Base-by-base conservation (phyloP, 345 rosid genomes). In the Psidium guajava region DNA sequence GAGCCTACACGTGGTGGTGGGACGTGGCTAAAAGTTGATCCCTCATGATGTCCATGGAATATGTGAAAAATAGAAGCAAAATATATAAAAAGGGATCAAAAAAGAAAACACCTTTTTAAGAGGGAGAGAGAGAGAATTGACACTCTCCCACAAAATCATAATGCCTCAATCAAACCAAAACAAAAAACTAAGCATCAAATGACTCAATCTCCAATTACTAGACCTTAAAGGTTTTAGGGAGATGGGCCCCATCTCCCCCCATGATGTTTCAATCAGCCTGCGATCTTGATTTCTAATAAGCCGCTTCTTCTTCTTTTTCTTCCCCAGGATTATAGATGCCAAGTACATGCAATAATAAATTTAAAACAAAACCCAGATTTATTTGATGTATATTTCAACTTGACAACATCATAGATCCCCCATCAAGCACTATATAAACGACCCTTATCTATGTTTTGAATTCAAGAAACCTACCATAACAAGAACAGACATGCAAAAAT, bases 1-100 rank as follows among this genome's bases (percentile, higher is more conserved):
- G 69, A 85, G 82, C 86, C 80, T 85, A 52, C 82, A 83, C 54
- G 77, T 56, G 83, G 91, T 86, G 88, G 80, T 69, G 90, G 90
- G 82, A 85, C 85, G 21, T 47, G 80, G n/a, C 85, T 57, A 81
- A 84, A 84, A 86, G 61, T 52, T 82, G 84, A 73, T 86, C 85
- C 85, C 57, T 59, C 84, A 74, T 84, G 55, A 85, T 82, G 86
- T 83, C 6, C 42, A 77, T 82, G 75, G 69, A 85, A 82, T 77
- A 69, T 56, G 49, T 3, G 80, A 74, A 56, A 9, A 42, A 42
- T 28, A 61, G 18, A 44, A 61, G 53, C 83, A 36, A 75, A 49
- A 58, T 11, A 6, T 54, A 25, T n/a, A 81, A 22, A 69, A 56
- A 15, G 57, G 53, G 44, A 13, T 42, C 53, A 84, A 44, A 25